These are phyloP conservation scores for Cystoderma amianthinum DNA, from an alignment of 768 basidiomycete species.

Conservation along the genomic window DNA sequence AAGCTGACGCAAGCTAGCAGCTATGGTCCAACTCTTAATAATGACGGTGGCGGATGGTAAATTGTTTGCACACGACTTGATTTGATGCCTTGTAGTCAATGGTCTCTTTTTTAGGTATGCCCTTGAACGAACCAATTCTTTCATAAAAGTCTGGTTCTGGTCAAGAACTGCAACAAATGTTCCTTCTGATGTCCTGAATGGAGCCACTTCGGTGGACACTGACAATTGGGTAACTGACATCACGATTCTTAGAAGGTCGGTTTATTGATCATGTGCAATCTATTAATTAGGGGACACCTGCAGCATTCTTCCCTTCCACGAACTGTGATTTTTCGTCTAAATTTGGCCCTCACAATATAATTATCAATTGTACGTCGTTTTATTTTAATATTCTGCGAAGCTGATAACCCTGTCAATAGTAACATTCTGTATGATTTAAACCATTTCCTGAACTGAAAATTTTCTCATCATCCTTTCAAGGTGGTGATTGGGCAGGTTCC, in stretches of 20 bases:
- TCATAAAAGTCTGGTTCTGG: slow-evolving; percentile 74
- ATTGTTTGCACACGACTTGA: slow-evolving; percentile 6
- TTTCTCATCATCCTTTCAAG: slow-evolving; percentile 16
- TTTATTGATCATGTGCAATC: neutral
- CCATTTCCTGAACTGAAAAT: too few relatives aligned
- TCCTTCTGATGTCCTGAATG: slow-evolving; percentile 39
- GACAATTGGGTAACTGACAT: slow-evolving; percentile 38
- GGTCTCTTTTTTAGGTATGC: slow-evolving; percentile 40
- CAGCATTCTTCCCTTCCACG: slow-evolving; percentile 54
- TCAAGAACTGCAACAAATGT: slow-evolving; percentile 33
- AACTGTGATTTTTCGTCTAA: slow-evolving; percentile 49
- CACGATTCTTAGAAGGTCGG: neutral
- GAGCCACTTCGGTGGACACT: slow-evolving; percentile 36
- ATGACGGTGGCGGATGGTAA: slow-evolving; percentile 56
- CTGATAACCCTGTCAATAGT: slow-evolving; percentile 18
- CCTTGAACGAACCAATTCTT: slow-evolving; percentile 47
- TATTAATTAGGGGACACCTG: slow-evolving; percentile 48
- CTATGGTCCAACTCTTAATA: slow-evolving; percentile 55
- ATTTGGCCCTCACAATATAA: slow-evolving; percentile 53
- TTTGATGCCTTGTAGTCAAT: neutral
- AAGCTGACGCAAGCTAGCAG: slow-evolving; percentile 29
- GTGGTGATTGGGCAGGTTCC: slow-evolving; percentile 53
- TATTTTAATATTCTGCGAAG: neutral
- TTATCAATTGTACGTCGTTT: slow-evolving; percentile 45
- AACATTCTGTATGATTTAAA: slow-evolving; percentile 48